phyloP scores from a whole-genome alignment of 371 early-diverging fungal genomes.

The Mortierella sp. region DNA sequence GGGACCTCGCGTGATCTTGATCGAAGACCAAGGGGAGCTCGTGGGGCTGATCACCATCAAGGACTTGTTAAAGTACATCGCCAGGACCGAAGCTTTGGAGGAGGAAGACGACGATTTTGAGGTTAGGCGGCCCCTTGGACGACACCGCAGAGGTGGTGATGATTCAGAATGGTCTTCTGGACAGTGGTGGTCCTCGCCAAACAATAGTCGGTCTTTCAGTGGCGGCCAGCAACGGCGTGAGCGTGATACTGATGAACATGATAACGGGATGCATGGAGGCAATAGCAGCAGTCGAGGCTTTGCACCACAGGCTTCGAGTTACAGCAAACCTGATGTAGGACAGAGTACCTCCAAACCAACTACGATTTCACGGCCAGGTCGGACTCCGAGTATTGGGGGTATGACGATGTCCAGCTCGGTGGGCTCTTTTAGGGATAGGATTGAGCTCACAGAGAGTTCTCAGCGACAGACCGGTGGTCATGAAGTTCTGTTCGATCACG shows the following conservation, averaged over 20 bases:
- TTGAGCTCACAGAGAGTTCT: conserved; percentile 34
- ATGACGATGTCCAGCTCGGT: conserved; percentile 48
- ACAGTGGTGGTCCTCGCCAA: conserved; percentile 31
- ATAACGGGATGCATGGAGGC: background rate
- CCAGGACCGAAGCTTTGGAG: conserved; percentile 60
- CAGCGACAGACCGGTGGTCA: conserved; percentile 7
- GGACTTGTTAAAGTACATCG: conserved; percentile 78
- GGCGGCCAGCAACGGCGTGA: background rate
- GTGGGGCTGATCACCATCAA: conserved; percentile 84
- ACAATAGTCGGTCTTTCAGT: too few relatives aligned
- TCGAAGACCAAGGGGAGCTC: conserved; percentile 74
- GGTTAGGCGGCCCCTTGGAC: conserved; percentile 21
- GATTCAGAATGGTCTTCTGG: conserved; percentile 16
- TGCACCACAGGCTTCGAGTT: conserved; percentile 9
- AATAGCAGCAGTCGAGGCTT: conserved; percentile 1
- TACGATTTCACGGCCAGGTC: conserved; percentile 17
- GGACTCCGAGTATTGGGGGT: conserved; percentile 33
- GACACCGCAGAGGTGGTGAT: background rate
- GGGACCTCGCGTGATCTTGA: conserved; percentile 82
- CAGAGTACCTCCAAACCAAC: conserved; percentile 20
- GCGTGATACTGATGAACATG: conserved; percentile 1
- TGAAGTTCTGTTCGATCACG: conserved; percentile 28
- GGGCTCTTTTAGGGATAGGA: conserved; percentile 42
- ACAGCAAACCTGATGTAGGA: conserved; percentile 1
- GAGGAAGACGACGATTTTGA: conserved; percentile 46